These are phyloP conservation scores for Pestalotiopsis sp. DNA, from an alignment of 2,329 filamentous ascomycete genomes.

Conservation along the genomic window DNA sequence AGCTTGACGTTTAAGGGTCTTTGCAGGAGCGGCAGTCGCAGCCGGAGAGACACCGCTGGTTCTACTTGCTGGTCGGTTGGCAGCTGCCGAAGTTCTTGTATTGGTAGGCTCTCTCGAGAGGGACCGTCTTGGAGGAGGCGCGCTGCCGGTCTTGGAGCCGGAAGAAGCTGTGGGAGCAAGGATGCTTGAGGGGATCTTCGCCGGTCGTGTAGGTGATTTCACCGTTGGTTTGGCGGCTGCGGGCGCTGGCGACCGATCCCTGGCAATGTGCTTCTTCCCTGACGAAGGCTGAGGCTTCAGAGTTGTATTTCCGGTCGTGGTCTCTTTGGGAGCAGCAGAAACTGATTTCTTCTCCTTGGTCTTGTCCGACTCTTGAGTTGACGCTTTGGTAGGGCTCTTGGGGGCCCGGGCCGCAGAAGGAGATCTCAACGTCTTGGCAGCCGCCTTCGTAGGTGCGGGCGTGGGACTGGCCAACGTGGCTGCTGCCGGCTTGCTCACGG, in stretches of 20 bases:
- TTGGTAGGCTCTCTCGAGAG: conserved; percentile 43
- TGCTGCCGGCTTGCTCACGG: conserved; percentile 23
- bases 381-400: conserved; percentile 34
- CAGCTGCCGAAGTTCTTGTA: conserved; percentile 23
- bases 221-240: conserved; percentile 61
- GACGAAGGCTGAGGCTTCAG: conserved; percentile 34
- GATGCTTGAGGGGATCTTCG: conserved; percentile 67
- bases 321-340: conserved; percentile 32
- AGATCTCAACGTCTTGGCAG: conserved; percentile 39
- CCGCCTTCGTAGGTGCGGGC: conserved; percentile 32
- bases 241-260: conserved; percentile 42
- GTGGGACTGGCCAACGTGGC: conserved; percentile 23
- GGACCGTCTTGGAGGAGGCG: conserved; percentile 39
- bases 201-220: conserved; percentile 71
- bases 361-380: conserved; percentile 24
- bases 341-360: conserved; percentile 38
- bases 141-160: conserved; percentile 57
- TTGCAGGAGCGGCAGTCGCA: conserved; percentile 25
- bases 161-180: conserved; percentile 73
- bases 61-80: conserved; percentile 49
- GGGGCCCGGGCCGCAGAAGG: conserved; percentile 40
- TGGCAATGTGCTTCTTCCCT: conserved; percentile 45
- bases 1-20: conserved; percentile 45
- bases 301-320: conserved; percentile 33
- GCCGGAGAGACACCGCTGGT: conserved; percentile 39